A percentile compares a stretch with the other conserved stretches of the same genome.
Evolutionary conservation across 2,329 filamentous ascomycete genomes (phyloP).

Genomic region (Fusarium brevicatenulatum): DNA sequence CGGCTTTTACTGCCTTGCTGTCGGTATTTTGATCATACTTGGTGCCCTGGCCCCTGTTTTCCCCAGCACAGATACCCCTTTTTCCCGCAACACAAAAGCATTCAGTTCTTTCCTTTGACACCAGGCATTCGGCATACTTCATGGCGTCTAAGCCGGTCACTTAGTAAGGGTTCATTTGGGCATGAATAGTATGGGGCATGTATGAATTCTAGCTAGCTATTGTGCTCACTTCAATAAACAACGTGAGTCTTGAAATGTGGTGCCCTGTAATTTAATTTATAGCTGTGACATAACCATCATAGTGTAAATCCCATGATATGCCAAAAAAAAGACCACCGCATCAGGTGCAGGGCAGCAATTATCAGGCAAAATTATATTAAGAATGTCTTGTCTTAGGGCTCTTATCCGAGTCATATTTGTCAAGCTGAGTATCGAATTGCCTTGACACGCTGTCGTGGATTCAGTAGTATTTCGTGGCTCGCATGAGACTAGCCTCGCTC

Average conservation of each 20-base stretch:
- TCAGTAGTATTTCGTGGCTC: neutral
- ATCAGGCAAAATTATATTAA: neutral
- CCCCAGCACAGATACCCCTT: constrained; percentile 26
- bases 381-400: neutral
- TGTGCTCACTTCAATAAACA: neutral
- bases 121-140: neutral
- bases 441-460: neutral
- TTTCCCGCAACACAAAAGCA: neutral
- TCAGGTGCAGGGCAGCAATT: neutral
- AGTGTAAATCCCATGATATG: too few relatives aligned
- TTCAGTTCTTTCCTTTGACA: neutral
- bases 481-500: neutral
- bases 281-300: neutral
- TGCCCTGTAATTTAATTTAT: neutral
- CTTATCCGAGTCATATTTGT: neutral
- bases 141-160: constrained; percentile 5
- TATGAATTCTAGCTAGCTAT: constrained; percentile 19
- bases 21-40: constrained; percentile 2
- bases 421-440: neutral
- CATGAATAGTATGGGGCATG: constrained; percentile 8
- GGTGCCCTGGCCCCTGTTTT: constrained; percentile 2
- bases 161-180: neutral
- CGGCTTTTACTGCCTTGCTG: constrained; percentile 2
- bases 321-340: neutral
- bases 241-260: neutral